These are phyloP conservation scores for Verbena officinalis DNA, from an alignment of 257 asterid species.

Conservation along the genomic window DNA sequence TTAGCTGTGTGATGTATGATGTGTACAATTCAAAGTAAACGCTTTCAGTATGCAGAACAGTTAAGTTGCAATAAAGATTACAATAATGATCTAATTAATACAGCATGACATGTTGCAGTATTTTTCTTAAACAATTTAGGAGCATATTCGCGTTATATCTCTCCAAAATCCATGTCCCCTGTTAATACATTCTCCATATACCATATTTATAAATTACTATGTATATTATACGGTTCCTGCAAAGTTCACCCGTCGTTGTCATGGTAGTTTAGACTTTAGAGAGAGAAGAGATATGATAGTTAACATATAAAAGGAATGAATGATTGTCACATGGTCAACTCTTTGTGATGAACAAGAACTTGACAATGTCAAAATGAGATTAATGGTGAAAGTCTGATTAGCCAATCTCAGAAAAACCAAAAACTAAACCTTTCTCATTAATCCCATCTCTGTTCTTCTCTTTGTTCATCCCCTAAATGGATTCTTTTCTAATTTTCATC, in stretches of 20 bases:
- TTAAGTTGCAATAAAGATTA: conserved; percentile 24
- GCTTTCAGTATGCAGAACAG: conserved; percentile 20
- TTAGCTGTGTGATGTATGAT: conserved; percentile 22
- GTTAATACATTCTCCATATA: conserved; percentile 21
- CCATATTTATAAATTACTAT: too few species aligned
- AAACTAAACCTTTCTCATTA: conserved; percentile 9
- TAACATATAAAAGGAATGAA: conserved; percentile 2
- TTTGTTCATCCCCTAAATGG: conserved; percentile 37
- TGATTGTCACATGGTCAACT: conserved; percentile 31
- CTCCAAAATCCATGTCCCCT: conserved; percentile 30
- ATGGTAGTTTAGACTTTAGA: conserved; percentile 4
- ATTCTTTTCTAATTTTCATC: conserved; percentile 38
- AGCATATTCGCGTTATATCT: conserved; percentile 32
- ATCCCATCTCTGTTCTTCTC: conserved; percentile 23
- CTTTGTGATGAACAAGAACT: conserved; percentile 16
- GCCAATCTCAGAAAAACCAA: conserved; percentile 25
- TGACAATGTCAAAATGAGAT: conserved; percentile 2
- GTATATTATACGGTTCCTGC: conserved; percentile 1
- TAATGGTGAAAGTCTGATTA: conserved; percentile 26
- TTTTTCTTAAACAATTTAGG: conserved; percentile 17
- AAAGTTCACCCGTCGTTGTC: conserved; percentile 40
- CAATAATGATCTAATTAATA: conserved; percentile 24
- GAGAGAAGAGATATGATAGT: conserved; percentile 20
- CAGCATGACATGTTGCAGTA: conserved; percentile 31
- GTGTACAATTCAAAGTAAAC: conserved; percentile 46